phyloP scores from a whole-genome alignment of 129 eudicot genomes.

The Chrysanthemum makinoi region DNA sequence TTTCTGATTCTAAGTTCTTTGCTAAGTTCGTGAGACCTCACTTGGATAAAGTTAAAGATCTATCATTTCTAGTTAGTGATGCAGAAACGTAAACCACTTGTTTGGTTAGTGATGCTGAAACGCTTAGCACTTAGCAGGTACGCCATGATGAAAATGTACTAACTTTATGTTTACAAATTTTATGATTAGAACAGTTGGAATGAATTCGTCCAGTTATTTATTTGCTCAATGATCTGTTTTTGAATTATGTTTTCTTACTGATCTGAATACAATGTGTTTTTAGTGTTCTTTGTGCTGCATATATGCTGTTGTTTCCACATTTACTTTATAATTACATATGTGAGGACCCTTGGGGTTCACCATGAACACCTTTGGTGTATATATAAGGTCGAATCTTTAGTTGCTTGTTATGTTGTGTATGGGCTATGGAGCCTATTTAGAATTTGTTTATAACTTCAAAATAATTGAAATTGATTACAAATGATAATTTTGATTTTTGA shows the following conservation, averaged over 20 bases:
- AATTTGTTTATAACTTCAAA: no score
- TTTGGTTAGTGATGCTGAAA: no score
- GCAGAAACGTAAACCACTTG: background rate
- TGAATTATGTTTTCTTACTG: background rate
- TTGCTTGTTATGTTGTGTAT: no score
- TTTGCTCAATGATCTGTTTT: background rate
- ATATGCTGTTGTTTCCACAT: background rate
- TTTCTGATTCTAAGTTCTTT: constrained; percentile 7
- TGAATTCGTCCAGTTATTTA: background rate
- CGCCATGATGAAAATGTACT: background rate
- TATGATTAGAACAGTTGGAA: background rate
- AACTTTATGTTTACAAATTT: background rate
- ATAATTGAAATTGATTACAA: no score
- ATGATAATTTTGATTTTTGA: no score
- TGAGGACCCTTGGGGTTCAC: background rate
- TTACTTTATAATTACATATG: background rate
- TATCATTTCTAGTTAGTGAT: background rate
- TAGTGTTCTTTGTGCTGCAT: background rate
- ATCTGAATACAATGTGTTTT: background rate
- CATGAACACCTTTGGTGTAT: background rate
- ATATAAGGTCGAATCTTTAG: no score
- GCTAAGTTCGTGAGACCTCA: constrained; percentile 1
- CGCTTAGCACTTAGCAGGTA: background rate
- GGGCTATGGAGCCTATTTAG: no score
- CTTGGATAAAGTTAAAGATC: background rate